phyloP scores from a whole-genome alignment of 164 flowering plant species.

The Stephania cephalantha region DNA sequence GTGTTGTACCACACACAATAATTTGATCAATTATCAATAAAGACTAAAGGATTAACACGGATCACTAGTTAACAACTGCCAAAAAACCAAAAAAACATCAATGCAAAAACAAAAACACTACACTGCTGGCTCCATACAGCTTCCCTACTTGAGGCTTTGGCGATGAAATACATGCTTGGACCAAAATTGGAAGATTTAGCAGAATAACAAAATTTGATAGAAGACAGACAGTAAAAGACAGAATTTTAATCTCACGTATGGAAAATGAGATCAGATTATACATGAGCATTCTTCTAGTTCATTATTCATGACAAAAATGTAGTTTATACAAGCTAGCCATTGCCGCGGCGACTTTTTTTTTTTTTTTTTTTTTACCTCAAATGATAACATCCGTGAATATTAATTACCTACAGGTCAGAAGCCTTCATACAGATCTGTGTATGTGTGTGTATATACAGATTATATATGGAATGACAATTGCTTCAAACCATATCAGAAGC shows the following conservation, averaged over 20 bases:
- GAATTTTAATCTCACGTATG: neutral
- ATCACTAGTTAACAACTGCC: too few relatives aligned
- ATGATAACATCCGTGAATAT: slow-evolving; percentile 1
- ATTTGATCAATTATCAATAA: neutral
- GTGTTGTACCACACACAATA: neutral
- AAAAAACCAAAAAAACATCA: too few relatives aligned
- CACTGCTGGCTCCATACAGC: too few relatives aligned
- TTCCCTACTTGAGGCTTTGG: too few relatives aligned
- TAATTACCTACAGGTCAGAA: neutral
- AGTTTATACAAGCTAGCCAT: neutral
- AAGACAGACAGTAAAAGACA: neutral
- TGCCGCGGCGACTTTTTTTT: neutral
- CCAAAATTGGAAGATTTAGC: neutral
- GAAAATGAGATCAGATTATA: neutral
- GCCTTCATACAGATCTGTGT: neutral
- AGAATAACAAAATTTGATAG: neutral
- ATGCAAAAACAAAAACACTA: too few relatives aligned
- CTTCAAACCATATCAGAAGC: slow-evolving; percentile 41
- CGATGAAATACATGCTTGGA: neutral
- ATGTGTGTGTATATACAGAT: slow-evolving; percentile 3
- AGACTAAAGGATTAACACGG: too few relatives aligned
- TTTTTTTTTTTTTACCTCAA: neutral
- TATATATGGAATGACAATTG: neutral
- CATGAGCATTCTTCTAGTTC: neutral
- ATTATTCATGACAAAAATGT: neutral